These are phyloP conservation scores for Ambrosia hybrid DNA, from an alignment of 140 eudicot species.

Conservation along the genomic window DNA sequence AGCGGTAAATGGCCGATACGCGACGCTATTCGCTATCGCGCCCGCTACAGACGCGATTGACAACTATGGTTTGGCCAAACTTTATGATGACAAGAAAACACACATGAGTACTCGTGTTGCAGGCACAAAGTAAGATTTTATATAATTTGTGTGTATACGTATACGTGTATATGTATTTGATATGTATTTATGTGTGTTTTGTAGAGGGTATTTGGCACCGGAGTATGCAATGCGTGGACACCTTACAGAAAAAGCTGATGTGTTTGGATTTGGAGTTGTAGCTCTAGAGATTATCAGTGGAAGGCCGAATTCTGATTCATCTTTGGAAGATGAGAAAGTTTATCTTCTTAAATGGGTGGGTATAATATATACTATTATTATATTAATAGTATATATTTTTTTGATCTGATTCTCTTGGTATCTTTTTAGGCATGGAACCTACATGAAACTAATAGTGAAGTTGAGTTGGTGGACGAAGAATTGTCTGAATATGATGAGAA, in stretches of 20 bases:
- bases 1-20: too few species aligned
- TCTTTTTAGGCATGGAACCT: conserved; percentile 60
- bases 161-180: not conserved
- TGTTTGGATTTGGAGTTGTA: conserved; percentile 74
- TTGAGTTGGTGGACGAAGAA: conserved; percentile 51
- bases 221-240: conserved; percentile 84
- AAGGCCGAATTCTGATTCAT: conserved; percentile 53
- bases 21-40: too few species aligned
- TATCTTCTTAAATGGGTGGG: conserved; percentile 62
- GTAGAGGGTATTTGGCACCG: conserved; percentile 77
- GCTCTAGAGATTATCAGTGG: conserved; percentile 73
- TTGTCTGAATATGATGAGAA: conserved; percentile 29
- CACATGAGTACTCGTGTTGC: conserved; percentile 83
- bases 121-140: conserved; percentile 63
- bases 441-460: conserved; percentile 46
- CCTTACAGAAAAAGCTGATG: conserved; percentile 79
- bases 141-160: too few species aligned
- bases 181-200: not conserved
- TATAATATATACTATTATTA: not conserved
- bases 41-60: too few species aligned
- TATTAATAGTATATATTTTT: too few species aligned
- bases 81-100: conserved; percentile 70
- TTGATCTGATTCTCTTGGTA: conserved; percentile 27
- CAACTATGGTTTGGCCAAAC: conserved; percentile 71
- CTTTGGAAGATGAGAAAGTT: conserved; percentile 44